Conservation (phyloP, 306 rosid genomes). For the Trifolium subterraneum region DNA sequence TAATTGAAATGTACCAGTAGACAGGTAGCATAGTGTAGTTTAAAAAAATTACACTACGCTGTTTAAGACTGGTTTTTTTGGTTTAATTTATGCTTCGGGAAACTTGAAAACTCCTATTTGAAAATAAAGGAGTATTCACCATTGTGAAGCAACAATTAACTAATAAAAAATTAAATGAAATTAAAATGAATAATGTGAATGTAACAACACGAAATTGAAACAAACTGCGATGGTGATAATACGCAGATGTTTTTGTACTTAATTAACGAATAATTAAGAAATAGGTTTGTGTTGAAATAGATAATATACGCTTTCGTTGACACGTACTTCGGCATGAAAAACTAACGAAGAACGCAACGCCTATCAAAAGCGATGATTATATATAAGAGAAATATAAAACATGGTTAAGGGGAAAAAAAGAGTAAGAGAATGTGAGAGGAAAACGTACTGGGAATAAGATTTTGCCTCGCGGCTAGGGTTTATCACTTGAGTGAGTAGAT, state of each 20-base stretch:
- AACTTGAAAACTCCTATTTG: conserved; percentile 68
- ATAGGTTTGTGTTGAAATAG: conserved; percentile 40
- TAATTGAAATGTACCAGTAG: conserved; percentile 65
- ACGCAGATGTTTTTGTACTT: conserved; percentile 32
- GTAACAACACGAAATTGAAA: conserved; percentile 49
- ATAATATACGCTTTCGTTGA: conserved; percentile 87
- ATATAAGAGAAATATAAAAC: background rate
- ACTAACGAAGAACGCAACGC: conserved; percentile 76
- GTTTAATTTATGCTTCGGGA: conserved; percentile 79
- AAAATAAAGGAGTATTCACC: conserved; percentile 63
- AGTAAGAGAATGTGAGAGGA: background rate
- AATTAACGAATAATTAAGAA: background rate
- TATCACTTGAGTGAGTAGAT: background rate
- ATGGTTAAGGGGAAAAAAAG: too few species aligned
- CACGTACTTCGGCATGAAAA: conserved; percentile 66
- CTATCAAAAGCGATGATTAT: conserved; percentile 71
- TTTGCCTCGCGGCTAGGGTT: conserved; percentile 38
- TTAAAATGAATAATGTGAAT: background rate
- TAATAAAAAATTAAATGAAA: too few species aligned
- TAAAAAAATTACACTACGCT: conserved; percentile 55
- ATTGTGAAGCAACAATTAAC: conserved; percentile 69
- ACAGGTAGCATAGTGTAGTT: conserved; percentile 80
- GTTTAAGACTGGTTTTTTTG: conserved; percentile 71
- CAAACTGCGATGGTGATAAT: conserved; percentile 42
- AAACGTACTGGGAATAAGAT: conserved; percentile 16